Percentiles rank a stretch among this genome's conserved stretches.
Evolutionary conservation across 2,329 filamentous ascomycete genomes (phyloP).

Genomic region (Epicoccum nigrum): DNA sequence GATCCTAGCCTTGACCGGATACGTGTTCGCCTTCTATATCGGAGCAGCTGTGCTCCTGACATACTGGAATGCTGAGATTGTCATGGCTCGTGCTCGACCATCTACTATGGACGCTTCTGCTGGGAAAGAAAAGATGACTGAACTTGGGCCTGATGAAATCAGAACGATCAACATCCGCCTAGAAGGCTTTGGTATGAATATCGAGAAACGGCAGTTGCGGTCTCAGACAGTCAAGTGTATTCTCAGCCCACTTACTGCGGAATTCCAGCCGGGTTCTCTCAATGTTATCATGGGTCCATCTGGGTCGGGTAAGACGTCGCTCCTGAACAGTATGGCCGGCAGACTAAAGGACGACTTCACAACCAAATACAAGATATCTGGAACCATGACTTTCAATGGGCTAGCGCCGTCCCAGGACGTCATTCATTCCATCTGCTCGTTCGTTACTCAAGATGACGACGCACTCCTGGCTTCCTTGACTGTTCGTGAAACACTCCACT

Average conservation of each 20-base stretch:
- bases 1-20: constrained; percentile 67
- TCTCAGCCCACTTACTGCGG: constrained; percentile 68
- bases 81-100: constrained; percentile 67
- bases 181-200: constrained; percentile 66
- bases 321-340: constrained; percentile 75
- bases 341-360: constrained; percentile 66
- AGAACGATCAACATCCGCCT: constrained; percentile 70
- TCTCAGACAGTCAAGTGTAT: constrained; percentile 62
- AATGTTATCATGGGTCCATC: constrained; percentile 84
- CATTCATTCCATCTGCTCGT: constrained; percentile 74
- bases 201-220: constrained; percentile 65
- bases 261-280: constrained; percentile 70
- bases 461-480: constrained; percentile 75
- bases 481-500: constrained; percentile 73
- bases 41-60: constrained; percentile 67
- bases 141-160: constrained; percentile 59
- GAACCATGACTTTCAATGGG: constrained; percentile 72
- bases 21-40: constrained; percentile 67
- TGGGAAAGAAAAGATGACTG: constrained; percentile 72
- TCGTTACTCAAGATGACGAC: constrained; percentile 80
- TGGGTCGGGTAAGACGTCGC: constrained; percentile 76
- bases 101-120: constrained; percentile 65
- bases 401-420: constrained; percentile 71
- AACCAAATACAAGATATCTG: constrained; percentile 67
- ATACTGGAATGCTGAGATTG: constrained; percentile 71